Base-by-base conservation (phyloP, 441 rosid species). In the Arabidopsis hybrid region DNA sequence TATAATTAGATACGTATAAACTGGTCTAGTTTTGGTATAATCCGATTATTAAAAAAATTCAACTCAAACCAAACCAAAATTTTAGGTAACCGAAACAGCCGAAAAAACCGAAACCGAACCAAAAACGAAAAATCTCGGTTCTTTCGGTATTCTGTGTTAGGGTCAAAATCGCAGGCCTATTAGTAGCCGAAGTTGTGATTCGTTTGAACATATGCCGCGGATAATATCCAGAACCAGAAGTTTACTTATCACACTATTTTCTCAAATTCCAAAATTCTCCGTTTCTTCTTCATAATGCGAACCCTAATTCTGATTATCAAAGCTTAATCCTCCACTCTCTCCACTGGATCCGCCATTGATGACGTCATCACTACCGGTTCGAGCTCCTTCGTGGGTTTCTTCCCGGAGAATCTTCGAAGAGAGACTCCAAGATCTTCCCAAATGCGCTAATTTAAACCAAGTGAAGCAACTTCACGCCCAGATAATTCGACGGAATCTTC, bases 301-400 rank as follows among this genome's bases (percentile, higher is more conserved):
- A 8, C 39, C 12, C 26, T n/a, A 26, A 14, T 29, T n/a, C 38
- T 4, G 9, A 8, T 62, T 26, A 43, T 43, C n/a, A 31, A 43
- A 50, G 39, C 38, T 26, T 62, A 43, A 62, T n/a, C n/a, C n/a
- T 1, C 50, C 67, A 58, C 38, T 8, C 5, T 29, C 13, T 29
- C 21, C 17, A 26, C 66, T 42, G 66, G 66, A 61, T 61, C 26
- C 67, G 38, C 39, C 52, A 26, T 66, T 69, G 60, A 82, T 83
- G 88, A 83, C 87, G 77, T 77, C 92, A 21, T 79, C 92, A 29
- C 18, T 75, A 32, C 84, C 91, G 8, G 69, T 82, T 34, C 87
- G 88, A 78, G 82, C 95, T 4, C 93, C 95, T 0, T 61, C 93
- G 1, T 86, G 90, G 95, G 84, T 90, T 56, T 89, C 97, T 7